Conservation (phyloP, 2,329 filamentous ascomycete genomes). For the Colletotrichum sojae region DNA sequence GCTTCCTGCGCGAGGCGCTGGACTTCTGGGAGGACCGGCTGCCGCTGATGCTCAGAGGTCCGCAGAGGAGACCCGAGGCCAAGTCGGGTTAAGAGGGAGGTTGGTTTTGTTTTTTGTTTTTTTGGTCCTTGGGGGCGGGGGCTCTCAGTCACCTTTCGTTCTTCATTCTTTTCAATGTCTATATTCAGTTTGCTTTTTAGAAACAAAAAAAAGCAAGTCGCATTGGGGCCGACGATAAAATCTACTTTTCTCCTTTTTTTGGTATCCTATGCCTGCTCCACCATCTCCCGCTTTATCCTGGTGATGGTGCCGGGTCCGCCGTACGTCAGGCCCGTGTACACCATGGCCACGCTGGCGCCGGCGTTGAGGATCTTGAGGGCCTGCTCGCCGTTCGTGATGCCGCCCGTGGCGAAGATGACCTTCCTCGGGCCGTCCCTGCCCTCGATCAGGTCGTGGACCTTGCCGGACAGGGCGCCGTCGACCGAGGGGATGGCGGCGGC, state of each 20-base stretch:
- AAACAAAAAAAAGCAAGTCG: background rate
- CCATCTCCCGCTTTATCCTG: slow-evolving; percentile 75
- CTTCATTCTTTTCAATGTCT: too few species aligned
- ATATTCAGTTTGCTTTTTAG: background rate
- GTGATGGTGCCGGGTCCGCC: slow-evolving; percentile 76
- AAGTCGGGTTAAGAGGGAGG: background rate
- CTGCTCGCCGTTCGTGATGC: slow-evolving; percentile 90
- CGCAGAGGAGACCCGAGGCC: background rate
- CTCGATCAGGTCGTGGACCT: slow-evolving; percentile 40
- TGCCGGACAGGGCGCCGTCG: slow-evolving; percentile 50
- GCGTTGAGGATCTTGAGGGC: slow-evolving; percentile 87
- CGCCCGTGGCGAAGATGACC: slow-evolving; percentile 93
- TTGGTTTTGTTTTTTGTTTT: too few species aligned
- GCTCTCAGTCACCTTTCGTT: too few species aligned
- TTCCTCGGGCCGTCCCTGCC: slow-evolving; percentile 66
- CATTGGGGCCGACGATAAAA: slow-evolving; percentile 1
- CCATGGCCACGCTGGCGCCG: slow-evolving; percentile 90
- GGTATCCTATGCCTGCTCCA: slow-evolving; percentile 53
- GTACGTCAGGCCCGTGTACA: slow-evolving; percentile 85
- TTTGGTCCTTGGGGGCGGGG: too few species aligned
- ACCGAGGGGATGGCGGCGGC: slow-evolving; percentile 48
- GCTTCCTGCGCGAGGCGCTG: background rate
- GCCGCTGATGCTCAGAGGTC: background rate
- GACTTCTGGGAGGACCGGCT: background rate
- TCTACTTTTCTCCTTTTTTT: slow-evolving; percentile 24